Base-by-base conservation (phyloP, 805 yeast genomes). In the Babjeviella inositovora region DNA sequence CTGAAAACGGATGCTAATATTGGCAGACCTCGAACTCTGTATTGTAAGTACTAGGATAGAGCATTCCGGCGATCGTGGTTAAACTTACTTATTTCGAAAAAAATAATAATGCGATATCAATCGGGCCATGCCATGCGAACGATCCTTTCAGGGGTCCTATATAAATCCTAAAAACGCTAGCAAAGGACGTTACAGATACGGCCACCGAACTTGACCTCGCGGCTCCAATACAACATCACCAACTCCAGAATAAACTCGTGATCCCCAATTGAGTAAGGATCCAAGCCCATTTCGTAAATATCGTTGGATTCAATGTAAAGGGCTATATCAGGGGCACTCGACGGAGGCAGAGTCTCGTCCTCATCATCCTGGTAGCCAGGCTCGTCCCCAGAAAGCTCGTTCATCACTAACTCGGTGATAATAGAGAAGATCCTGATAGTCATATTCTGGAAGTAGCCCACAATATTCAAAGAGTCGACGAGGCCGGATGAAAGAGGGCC, bases 211-310 rank as follows among this genome's bases (percentile, higher is more conserved):
- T 46, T 53, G 5, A 56, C 51, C 9, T 50, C 47, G 13, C 35
- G 44, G 9, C 51, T 51, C 59, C 64, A 67, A 68, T 71, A 67
- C 3, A 48, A 32, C 7, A 43, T 36, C 2, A 61, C 50, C 19
- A 68, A 40, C 7, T 50, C 45, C 15, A 43, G 30, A 8, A 65
- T 37, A 35, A 69, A 67, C 14, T 46, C 47, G 9, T 55, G 35
- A 36, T 68, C 76, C 5, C 45, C 38, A 1, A 33, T 13, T 12
- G 65, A 53, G 30, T 60, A 52, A 4, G 74, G 71, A 35, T 68
- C 74, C 19, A 68, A 41, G 2, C 76, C 75, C 70, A 68, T 62
- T 28, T 64, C 70, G 13, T 49, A 40, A 19, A 68, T 33, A 35
- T 68, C 74, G 11, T 55, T 47, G 8, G 47, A 47, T 16, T 52